A percentile compares a stretch with the other conserved stretches of the same genome.
These are phyloP conservation scores for Tulasnella sp. DNA, from an alignment of 768 basidiomycete species.

Conservation along the genomic window DNA sequence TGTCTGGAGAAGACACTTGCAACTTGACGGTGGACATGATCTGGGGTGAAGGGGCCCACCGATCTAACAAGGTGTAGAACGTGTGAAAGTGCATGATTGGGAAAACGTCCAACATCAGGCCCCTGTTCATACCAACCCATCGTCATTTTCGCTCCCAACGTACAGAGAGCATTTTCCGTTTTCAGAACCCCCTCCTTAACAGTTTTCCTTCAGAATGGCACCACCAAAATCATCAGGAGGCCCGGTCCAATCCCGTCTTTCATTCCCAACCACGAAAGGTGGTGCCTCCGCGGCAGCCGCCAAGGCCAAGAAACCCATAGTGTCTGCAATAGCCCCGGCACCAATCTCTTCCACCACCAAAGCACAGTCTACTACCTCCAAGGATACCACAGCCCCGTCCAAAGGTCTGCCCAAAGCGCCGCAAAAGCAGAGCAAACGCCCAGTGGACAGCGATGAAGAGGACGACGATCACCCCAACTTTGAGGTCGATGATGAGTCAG, in stretches of 20 bases:
- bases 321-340: neutral
- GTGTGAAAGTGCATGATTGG: neutral
- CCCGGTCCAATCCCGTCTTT: neutral
- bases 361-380: neutral
- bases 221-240: neutral
- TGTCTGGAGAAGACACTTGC: conserved; percentile 81
- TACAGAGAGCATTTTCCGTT: neutral
- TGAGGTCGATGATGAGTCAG: neutral
- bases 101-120: neutral
- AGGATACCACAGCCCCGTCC: neutral
- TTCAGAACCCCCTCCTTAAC: neutral
- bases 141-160: neutral
- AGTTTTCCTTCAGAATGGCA: neutral
- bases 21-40: conserved; percentile 46
- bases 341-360: neutral
- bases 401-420: neutral
- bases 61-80: conserved; percentile 9
- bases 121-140: neutral
- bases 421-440: neutral
- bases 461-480: conserved; percentile 2
- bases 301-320: conserved; percentile 4
- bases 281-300: neutral
- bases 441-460: conserved; percentile 5
- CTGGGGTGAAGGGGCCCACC: neutral
- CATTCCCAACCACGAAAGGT: conserved; percentile 19